A percentile compares a stretch with the other conserved stretches of the same genome.
Conservation (phyloP, 495 filamentous ascomycete genomes). For the Penicillium longicatenatum region DNA sequence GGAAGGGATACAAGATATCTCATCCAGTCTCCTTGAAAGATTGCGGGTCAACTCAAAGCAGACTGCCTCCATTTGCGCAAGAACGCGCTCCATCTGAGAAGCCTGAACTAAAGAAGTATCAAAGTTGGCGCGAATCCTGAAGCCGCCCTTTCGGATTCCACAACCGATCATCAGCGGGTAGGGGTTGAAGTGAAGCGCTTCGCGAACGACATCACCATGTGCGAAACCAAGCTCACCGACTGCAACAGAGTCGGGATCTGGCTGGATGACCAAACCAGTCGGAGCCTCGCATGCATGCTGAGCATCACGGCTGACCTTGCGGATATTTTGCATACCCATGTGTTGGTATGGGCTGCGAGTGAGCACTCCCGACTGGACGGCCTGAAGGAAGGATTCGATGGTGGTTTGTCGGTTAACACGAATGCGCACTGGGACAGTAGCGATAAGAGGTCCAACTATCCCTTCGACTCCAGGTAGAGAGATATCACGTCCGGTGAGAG, state of each 20-base stretch:
- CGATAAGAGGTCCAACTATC: slow-evolving; percentile 59
- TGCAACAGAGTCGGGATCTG: slow-evolving; percentile 45
- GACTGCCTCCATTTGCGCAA: slow-evolving; percentile 42
- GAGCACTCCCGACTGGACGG: slow-evolving; percentile 55
- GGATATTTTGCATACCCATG: slow-evolving; percentile 69
- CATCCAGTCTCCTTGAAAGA: slow-evolving; percentile 25
- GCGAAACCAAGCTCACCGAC: slow-evolving; percentile 50
- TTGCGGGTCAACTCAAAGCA: slow-evolving; percentile 31
- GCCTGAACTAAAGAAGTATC: slow-evolving; percentile 49
- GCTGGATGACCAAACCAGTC: slow-evolving; percentile 58
- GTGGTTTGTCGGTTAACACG: slow-evolving; percentile 29
- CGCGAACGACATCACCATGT: slow-evolving; percentile 58
- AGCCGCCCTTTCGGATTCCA: slow-evolving; percentile 55
- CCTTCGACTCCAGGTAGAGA: slow-evolving; percentile 47
- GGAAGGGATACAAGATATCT: slow-evolving; percentile 40
- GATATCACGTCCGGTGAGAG: slow-evolving; percentile 53
- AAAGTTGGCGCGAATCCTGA: slow-evolving; percentile 63
- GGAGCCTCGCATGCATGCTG: slow-evolving; percentile 65
- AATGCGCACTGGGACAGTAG: slow-evolving; percentile 65
- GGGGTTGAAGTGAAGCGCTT: slow-evolving; percentile 67
- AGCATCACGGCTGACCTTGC: slow-evolving; percentile 60
- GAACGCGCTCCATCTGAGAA: slow-evolving; percentile 45
- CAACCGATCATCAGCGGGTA: slow-evolving; percentile 68
- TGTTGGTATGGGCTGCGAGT: slow-evolving; percentile 64
- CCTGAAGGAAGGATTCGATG: slow-evolving; percentile 38